Percentiles rank a stretch among this genome's conserved stretches.
Conservation (phyloP, 495 filamentous ascomycete species). For the Hypomontagnella monticulosa region DNA sequence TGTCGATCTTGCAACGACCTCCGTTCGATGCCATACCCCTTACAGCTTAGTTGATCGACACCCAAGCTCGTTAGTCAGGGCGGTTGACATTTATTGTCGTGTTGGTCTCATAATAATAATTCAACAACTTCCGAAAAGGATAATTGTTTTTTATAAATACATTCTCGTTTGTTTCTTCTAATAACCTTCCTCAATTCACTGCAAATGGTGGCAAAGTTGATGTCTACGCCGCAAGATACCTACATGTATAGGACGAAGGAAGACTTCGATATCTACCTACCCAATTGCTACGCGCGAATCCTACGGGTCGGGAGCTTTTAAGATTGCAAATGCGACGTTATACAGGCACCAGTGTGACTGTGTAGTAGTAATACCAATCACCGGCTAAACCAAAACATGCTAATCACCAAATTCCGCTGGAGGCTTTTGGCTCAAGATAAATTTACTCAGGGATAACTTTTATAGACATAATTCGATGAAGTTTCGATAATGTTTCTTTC, state of each 20-base stretch:
- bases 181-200: too few species aligned
- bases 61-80: neutral
- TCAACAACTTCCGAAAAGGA: neutral
- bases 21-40: constrained; percentile 35
- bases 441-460: too few species aligned
- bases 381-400: neutral
- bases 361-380: neutral
- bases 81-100: neutral
- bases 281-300: too few species aligned
- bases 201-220: too few species aligned
- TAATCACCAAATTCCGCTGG: neutral
- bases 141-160: too few species aligned
- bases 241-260: too few species aligned
- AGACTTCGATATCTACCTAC: too few species aligned
- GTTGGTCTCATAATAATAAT: neutral
- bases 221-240: too few species aligned
- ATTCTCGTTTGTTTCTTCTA: too few species aligned
- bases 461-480: too few species aligned
- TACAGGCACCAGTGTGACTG: neutral
- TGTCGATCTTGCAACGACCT: constrained; percentile 32
- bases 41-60: constrained; percentile 37
- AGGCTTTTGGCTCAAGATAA: too few species aligned
- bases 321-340: constrained; percentile 17
- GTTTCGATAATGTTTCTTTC: too few species aligned
- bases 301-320: neutral